These are phyloP conservation scores for Capronia americana DNA, from an alignment of 2,329 filamentous ascomycete genomes.

Conservation along the genomic window DNA sequence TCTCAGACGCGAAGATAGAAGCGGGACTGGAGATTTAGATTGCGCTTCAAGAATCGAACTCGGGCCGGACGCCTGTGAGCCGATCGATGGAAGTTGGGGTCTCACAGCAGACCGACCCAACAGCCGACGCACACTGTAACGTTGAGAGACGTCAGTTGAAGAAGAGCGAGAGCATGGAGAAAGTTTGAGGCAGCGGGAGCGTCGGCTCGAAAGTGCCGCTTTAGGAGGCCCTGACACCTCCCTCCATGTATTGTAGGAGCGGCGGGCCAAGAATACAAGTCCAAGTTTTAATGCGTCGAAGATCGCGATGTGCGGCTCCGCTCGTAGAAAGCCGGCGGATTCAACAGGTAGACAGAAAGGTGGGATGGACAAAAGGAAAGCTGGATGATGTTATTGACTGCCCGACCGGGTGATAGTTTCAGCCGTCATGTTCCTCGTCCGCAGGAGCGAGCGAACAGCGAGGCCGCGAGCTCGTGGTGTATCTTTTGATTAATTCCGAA, in stretches of 20 bases:
- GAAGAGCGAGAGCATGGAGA: neutral
- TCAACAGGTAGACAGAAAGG: constrained; percentile 2
- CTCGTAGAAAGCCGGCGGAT: constrained; percentile 10
- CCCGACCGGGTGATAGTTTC: constrained; percentile 5
- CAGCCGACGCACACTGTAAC: neutral
- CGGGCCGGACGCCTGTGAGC: neutral
- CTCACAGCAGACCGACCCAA: neutral
- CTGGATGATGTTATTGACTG: neutral
- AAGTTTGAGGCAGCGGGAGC: neutral
- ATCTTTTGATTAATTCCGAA: neutral
- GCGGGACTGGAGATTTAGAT: neutral
- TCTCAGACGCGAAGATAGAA: neutral
- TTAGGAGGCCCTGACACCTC: neutral
- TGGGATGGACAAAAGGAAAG: neutral
- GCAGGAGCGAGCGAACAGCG: neutral
- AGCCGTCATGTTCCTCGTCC: neutral
- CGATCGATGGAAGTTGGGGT: neutral
- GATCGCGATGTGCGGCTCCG: neutral
- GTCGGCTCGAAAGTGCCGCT: neutral
- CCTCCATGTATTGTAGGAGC: neutral
- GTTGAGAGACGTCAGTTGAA: neutral
- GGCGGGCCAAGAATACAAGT: neutral
- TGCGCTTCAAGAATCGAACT: neutral
- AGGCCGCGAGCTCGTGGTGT: neutral
- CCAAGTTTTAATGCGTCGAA: neutral